Evolutionary conservation across 495 filamentous ascomycete species (phyloP), one percentile per base, ranked within the genome.

Genomic region (Lepidopterella palustris): DNA sequence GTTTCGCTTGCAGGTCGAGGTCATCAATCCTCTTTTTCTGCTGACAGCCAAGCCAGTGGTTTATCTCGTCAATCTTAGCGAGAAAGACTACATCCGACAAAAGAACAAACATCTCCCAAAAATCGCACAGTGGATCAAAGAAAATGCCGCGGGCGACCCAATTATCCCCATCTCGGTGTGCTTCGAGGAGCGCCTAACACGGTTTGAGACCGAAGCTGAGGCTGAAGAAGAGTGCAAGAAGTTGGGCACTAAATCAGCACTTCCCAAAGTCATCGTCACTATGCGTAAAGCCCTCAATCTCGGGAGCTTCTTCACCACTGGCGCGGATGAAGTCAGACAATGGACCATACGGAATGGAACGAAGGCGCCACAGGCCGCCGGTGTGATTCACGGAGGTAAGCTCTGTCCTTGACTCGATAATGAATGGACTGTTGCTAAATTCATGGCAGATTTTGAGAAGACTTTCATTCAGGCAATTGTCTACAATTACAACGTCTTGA

Each of bases 31-130:
- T 54, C 82, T 99, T 29, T 84, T 95, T 74, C 89, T 99, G 56
- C 84, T 99, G 53, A 89, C 90, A 39, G 95, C 95, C 53, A 99
- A 99, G 79, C 95, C 95, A 9, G 90, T 95, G 31, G 95, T 99
- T 68, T 97, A 88, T 79, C 82, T 99, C 47, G 88, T 97, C 77
- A 99, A 99, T 78, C 80, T 99, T 55, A 92, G 87, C 65, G 95
- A 99, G 78, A 91, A 84, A 74, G 95, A 97, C 75, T 99, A 92
- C 74, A 88, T 97, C 74, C 88, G 93, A 67, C 92, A 97, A 80
- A 97, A 97, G 85, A 99, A 97, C 83, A 97, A 97, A 84, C 85
- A 97, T 79, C 86, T 97, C 15, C 80, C 87, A 61, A 91, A 91
- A 78, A 87, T 99, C 68, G 87, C 86, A 63, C 84, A 88, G 68